These are phyloP conservation scores for Verticillium klebahnii DNA, from an alignment of 2,329 filamentous ascomycete genomes.

Conservation along the genomic window DNA sequence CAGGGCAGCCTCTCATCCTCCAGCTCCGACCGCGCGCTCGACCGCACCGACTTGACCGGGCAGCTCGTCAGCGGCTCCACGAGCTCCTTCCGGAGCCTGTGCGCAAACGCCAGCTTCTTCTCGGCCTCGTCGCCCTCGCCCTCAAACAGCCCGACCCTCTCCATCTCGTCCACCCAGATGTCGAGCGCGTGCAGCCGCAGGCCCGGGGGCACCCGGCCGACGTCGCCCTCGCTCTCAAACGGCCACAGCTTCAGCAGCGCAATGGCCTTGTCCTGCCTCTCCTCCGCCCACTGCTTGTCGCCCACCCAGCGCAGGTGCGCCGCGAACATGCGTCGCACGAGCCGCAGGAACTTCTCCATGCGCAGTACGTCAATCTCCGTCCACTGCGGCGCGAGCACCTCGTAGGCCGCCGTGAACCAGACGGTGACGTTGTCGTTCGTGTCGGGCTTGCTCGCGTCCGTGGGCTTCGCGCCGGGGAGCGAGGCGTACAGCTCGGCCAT, in stretches of 20 bases:
- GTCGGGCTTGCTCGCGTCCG: background rate
- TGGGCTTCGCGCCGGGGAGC: background rate
- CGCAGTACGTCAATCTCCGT: conserved; percentile 66
- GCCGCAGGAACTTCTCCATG: conserved; percentile 88
- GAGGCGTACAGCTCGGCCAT: conserved; percentile 60
- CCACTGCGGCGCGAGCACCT: conserved; percentile 66
- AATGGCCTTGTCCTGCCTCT: conserved; percentile 29
- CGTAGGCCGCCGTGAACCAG: conserved; percentile 34
- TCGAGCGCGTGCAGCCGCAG: conserved; percentile 83
- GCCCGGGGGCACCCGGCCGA: conserved; percentile 68
- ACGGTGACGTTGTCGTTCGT: conserved; percentile 9
- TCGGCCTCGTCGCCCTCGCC: conserved; percentile 26
- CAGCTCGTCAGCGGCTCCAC: conserved; percentile 53
- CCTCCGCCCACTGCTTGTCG: conserved; percentile 16
- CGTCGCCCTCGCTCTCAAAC: conserved; percentile 31
- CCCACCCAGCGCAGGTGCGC: conserved; percentile 57
- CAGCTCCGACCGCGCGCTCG: conserved; percentile 64
- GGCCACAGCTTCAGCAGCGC: conserved; percentile 34
- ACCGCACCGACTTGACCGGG: conserved; percentile 67
- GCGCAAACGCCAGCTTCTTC: conserved; percentile 41
- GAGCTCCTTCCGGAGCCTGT: conserved; percentile 44
- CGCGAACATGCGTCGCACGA: conserved; percentile 74
- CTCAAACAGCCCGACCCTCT: conserved; percentile 55
- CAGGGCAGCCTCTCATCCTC: conserved; percentile 69
- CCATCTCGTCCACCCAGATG: conserved; percentile 86